These are phyloP conservation scores for Geotrichum aggregatum DNA, from an alignment of 1,139 yeast species.

Conservation along the genomic window DNA sequence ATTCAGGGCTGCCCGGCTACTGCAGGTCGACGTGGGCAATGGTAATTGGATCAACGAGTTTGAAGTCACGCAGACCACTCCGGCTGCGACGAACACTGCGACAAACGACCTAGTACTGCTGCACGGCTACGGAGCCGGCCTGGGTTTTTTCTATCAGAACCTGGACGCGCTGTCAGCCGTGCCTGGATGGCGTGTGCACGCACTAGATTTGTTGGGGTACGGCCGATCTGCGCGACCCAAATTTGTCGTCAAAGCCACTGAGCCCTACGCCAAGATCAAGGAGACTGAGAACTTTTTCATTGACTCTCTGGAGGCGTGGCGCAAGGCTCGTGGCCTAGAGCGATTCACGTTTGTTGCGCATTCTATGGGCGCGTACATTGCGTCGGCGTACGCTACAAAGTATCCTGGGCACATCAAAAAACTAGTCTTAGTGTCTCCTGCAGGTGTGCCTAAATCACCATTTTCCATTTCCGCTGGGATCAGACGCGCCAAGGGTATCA, in stretches of 20 bases:
- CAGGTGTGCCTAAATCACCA: slow-evolving; percentile 56
- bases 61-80: slow-evolving; percentile 33
- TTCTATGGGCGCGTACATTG: slow-evolving; percentile 87
- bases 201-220: slow-evolving; percentile 79
- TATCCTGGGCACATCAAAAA: slow-evolving; percentile 65
- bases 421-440: slow-evolving; percentile 78
- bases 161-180: slow-evolving; percentile 47
- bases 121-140: slow-evolving; percentile 91
- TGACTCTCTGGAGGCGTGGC: slow-evolving; percentile 83
- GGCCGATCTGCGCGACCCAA: slow-evolving; percentile 72
- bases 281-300: slow-evolving; percentile 71
- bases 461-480: slow-evolving; percentile 31
- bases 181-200: slow-evolving; percentile 53
- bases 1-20: slow-evolving; percentile 46
- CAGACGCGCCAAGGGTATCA: background rate
- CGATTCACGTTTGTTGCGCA: slow-evolving; percentile 79
- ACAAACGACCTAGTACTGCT: slow-evolving; percentile 54
- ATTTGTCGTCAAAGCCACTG: slow-evolving; percentile 37
- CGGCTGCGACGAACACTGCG: no score
- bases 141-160: slow-evolving; percentile 79
- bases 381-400: slow-evolving; percentile 70
- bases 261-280: slow-evolving; percentile 29
- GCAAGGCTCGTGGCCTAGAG: slow-evolving; percentile 47
- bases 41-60: slow-evolving; percentile 58
- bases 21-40: slow-evolving; percentile 49